phyloP scores from a whole-genome alignment of 2,329 filamentous ascomycete genomes.

The Colletotrichum camelliae region DNA sequence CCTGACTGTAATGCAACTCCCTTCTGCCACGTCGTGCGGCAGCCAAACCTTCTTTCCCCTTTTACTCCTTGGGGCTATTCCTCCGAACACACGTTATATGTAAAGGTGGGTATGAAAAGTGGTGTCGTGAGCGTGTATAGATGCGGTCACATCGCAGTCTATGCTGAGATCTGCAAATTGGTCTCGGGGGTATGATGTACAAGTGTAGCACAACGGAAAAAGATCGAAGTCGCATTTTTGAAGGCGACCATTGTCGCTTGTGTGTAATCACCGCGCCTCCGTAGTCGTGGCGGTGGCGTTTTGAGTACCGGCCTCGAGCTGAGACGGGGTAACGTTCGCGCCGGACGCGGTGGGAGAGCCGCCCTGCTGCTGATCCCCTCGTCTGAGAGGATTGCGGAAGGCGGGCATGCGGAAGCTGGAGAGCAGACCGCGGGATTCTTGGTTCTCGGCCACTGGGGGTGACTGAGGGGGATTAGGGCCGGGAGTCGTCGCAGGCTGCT shows the following conservation, averaged over 20 bases:
- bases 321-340: slow-evolving; percentile 47
- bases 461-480: neutral
- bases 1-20: neutral
- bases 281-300: slow-evolving; percentile 19
- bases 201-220: slow-evolving; percentile 15
- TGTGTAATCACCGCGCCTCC: neutral
- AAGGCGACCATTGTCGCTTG: neutral
- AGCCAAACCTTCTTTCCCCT: neutral
- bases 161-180: slow-evolving; percentile 16
- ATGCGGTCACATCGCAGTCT: slow-evolving; percentile 9
- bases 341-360: slow-evolving; percentile 27
- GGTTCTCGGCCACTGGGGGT: slow-evolving; percentile 5
- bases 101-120: slow-evolving; percentile 20
- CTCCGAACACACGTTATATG: neutral
- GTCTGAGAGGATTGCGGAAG: slow-evolving; percentile 25
- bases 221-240: neutral
- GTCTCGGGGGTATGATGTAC: slow-evolving; percentile 21
- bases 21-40: neutral
- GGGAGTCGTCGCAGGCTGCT: neutral
- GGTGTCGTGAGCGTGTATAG: slow-evolving; percentile 12
- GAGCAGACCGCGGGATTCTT: slow-evolving; percentile 17
- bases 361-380: slow-evolving; percentile 23
- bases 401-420: slow-evolving; percentile 20
- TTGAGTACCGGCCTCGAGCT: slow-evolving; percentile 50
- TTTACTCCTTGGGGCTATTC: neutral